phyloP scores from a whole-genome alignment of 2,329 filamentous ascomycete genomes.

The Stachybotrys chartarum region DNA sequence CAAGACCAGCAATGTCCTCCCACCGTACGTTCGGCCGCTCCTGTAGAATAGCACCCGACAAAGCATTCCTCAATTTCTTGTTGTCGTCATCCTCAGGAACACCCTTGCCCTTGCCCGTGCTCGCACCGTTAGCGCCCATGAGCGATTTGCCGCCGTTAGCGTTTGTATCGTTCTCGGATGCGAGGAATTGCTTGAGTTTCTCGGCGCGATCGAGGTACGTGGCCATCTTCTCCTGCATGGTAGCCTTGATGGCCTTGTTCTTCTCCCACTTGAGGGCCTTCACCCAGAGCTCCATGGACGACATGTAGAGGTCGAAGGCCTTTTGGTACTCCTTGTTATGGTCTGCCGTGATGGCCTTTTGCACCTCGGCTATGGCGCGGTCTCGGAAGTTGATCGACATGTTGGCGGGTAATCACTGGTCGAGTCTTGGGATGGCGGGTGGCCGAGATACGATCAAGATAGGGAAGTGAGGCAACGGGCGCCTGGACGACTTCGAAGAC shows the following conservation, averaged over 20 bases:
- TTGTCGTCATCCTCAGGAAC: conserved; percentile 78
- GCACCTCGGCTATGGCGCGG: conserved; percentile 92
- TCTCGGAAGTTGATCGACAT: conserved; percentile 98
- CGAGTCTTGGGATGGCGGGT: neutral
- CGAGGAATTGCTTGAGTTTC: conserved; percentile 90
- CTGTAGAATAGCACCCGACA: conserved; percentile 85
- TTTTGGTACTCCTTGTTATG: conserved; percentile 95
- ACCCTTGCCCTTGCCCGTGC: conserved; percentile 54
- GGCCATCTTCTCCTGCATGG: conserved; percentile 89
- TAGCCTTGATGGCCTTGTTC: conserved; percentile 93
- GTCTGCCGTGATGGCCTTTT: conserved; percentile 95
- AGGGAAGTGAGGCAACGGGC: conserved; percentile 7
- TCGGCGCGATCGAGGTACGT: conserved; percentile 99
- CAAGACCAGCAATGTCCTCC: conserved; percentile 95
- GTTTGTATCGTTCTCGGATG: conserved; percentile 67
- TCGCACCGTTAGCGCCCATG: conserved; percentile 65
- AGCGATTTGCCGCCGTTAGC: conserved; percentile 54
- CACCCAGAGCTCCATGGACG: conserved; percentile 96
- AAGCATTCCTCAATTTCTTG: conserved; percentile 88
- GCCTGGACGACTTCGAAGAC: conserved; percentile 2
- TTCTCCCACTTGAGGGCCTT: conserved; percentile 99
- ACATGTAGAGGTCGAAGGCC: conserved; percentile 93
- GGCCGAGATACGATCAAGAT: conserved; percentile 2
- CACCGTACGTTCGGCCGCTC: conserved; percentile 96
- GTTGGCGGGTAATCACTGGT: conserved; percentile 19